Base-by-base conservation (phyloP, 192 early-diverging fungal species). In the Coemansia sp. region DNA sequence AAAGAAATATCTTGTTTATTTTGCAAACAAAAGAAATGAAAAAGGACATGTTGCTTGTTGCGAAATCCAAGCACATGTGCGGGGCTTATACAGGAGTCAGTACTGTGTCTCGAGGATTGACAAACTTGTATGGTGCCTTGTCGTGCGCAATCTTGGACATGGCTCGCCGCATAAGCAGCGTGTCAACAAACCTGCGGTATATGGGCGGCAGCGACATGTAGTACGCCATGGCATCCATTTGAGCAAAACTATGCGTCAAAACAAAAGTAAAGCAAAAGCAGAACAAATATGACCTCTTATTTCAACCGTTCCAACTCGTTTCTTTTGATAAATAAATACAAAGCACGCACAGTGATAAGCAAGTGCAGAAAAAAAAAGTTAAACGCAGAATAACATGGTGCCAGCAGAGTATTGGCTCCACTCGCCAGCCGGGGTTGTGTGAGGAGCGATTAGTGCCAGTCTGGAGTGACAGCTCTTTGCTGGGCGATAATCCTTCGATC, bases 331-430 rank as follows among this genome's bases (percentile, higher is more conserved):
- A 49, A 19, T 49, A 19, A 20, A 49, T n/a, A 19, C 48, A n/a
- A 49, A 19, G 18, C 6, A 20, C 16, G 48, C 16, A 49, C 16
- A 45, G 12, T 45, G 41, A 45, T 45, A n/a, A 45, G 41, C 41
- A 45, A 16, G 16, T 45, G n/a, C 2, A 49, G n/a, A 49, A 49
- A 43, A 65, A 65, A 22, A 66, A 27, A 62, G 19, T 19, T 49
- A 49, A n/a, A 71, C 3, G 65, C 69, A 71, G 71, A 68, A n/a
- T 0, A 77, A 49, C 69, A 77, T 77, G 13, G 65, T 71, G 7
- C 61, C 69, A n/a, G 64, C 69, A 20, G 69, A 67, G 35, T 68
- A 77, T 4, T 39, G 45, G 3, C 27, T 61, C 69, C 74, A 64
- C 10, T 19, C 22, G 12, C 69, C 74, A 6, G 54, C 24, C 27